These are phyloP conservation scores for Aspergillus aculeatinus DNA, from an alignment of 2,329 filamentous ascomycete species.

Conservation along the genomic window DNA sequence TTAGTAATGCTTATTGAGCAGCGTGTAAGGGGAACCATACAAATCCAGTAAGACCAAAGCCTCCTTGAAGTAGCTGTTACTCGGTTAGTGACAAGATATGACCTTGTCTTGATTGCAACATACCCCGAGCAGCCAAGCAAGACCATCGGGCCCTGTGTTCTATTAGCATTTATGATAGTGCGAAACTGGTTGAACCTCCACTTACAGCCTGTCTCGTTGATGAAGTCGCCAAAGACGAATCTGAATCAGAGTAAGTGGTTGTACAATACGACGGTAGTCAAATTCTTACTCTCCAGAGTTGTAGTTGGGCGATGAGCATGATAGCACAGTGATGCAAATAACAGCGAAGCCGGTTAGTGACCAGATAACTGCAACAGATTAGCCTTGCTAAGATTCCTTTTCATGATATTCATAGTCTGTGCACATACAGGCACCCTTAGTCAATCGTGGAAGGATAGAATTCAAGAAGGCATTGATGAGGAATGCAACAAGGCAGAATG, in stretches of 20 bases:
- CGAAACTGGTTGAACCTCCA: neutral
- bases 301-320: conserved; percentile 65
- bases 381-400: neutral
- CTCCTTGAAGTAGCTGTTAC: conserved; percentile 48
- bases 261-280: no score
- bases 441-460: conserved; percentile 62
- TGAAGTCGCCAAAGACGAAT: conserved; percentile 62
- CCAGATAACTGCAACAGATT: conserved; percentile 56
- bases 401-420: neutral
- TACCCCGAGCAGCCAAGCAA: conserved; percentile 50
- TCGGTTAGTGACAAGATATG: conserved; percentile 19
- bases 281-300: conserved; percentile 59
- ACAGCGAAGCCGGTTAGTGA: conserved; percentile 66
- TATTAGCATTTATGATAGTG: conserved; percentile 15
- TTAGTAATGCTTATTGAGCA: neutral
- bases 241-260: conserved; percentile 20
- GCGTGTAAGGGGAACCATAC: conserved; percentile 33
- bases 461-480: conserved; percentile 66
- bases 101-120: conserved; percentile 12
- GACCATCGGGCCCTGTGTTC: conserved; percentile 57
- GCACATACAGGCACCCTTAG: conserved; percentile 58
- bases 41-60: conserved; percentile 56
- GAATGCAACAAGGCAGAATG: conserved; percentile 61
- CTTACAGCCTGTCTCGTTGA: conserved; percentile 64
- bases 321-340: conserved; percentile 68